phyloP scores from a whole-genome alignment of 768 basidiomycete species.

The Boletus fagicola region DNA sequence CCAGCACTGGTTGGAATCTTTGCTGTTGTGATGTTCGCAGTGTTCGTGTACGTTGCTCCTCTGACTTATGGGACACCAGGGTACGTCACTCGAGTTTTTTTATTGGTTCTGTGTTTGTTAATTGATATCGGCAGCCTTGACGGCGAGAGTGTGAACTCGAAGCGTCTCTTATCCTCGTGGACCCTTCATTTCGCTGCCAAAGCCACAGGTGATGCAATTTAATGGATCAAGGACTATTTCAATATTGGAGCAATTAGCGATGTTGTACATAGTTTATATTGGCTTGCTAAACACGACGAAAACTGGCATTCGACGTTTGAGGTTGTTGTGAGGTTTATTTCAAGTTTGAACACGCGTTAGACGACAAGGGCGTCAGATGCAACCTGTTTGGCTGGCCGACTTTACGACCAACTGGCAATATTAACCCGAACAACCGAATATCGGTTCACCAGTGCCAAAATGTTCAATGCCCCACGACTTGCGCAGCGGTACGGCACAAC shows the following conservation, averaged over 20 bases:
- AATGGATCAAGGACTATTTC: conserved; percentile 15
- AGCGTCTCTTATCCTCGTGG: conserved; percentile 85
- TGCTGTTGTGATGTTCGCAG: conserved; percentile 54
- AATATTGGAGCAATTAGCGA: conserved; percentile 10
- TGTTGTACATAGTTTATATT: conserved; percentile 24
- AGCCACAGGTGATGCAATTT: conserved; percentile 41
- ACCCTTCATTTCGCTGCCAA: conserved; percentile 91
- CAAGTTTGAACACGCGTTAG: conserved; percentile 9
- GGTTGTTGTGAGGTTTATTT: neutral
- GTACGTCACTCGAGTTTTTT: conserved; percentile 46
- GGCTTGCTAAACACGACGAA: conserved; percentile 11
- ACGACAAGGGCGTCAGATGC: neutral
- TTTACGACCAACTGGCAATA: conserved; percentile 8
- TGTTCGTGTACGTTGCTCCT: conserved; percentile 79
- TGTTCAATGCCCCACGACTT: conserved; percentile 85
- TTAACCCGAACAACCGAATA: conserved; percentile 10
- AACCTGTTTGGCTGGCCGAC: conserved; percentile 14
- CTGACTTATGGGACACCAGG: conserved; percentile 96
- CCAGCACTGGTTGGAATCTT: conserved; percentile 61
- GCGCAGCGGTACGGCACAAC: conserved; percentile 63
- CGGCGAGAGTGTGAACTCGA: conserved; percentile 80
- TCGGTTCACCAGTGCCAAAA: conserved; percentile 32
- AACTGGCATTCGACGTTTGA: neutral
- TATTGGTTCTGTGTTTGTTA: conserved; percentile 7
- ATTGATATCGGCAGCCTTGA: conserved; percentile 56